phyloP scores from a whole-genome alignment of 2,329 filamentous ascomycete genomes.

The Aspergillus ibericus region DNA sequence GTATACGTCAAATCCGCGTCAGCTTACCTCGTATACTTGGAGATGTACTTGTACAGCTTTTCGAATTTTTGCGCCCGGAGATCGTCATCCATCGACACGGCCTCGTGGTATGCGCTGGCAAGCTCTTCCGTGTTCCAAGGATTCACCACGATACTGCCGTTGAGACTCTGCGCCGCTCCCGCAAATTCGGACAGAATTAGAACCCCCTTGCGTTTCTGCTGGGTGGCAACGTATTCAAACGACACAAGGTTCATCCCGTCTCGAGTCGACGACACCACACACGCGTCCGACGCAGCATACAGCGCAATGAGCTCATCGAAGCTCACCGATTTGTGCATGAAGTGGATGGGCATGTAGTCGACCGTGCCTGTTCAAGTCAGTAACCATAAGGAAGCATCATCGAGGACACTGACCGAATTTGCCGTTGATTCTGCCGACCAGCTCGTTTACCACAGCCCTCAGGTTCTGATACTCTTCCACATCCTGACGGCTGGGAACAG shows the following conservation, averaged over 20 bases:
- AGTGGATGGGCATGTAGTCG: slow-evolving; percentile 99
- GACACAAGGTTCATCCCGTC: slow-evolving; percentile 99
- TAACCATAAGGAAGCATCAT: slow-evolving; percentile 6
- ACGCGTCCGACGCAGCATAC: slow-evolving; percentile 89
- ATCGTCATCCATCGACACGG: slow-evolving; percentile 91
- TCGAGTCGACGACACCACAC: slow-evolving; percentile 86
- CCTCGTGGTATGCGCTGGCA: slow-evolving; percentile 87
- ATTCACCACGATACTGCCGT: slow-evolving; percentile 91
- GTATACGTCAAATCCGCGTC: background rate
- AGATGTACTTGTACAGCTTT: slow-evolving; percentile 91
- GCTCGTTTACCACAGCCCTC: slow-evolving; percentile 90
- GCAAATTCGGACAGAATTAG: slow-evolving; percentile 97
- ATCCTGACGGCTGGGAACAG: slow-evolving; percentile 89
- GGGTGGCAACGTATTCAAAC: slow-evolving; percentile 96
- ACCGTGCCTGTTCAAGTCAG: slow-evolving; percentile 64
- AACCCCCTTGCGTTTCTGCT: slow-evolving; percentile 84
- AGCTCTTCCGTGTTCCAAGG: slow-evolving; percentile 98
- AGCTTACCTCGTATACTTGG: slow-evolving; percentile 82
- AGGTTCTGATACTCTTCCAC: slow-evolving; percentile 98
- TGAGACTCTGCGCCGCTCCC: slow-evolving; percentile 89
- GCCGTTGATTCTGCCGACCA: slow-evolving; percentile 95
- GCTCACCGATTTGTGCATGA: slow-evolving; percentile 91
- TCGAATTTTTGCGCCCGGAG: slow-evolving; percentile 83
- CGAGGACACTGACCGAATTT: slow-evolving; percentile 44
- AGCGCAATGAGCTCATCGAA: slow-evolving; percentile 94